Percentiles rank a stretch among this genome's conserved stretches.
Evolutionary conservation across 768 basidiomycete genomes (phyloP).

Genomic region (Leucosporidium scottii): DNA sequence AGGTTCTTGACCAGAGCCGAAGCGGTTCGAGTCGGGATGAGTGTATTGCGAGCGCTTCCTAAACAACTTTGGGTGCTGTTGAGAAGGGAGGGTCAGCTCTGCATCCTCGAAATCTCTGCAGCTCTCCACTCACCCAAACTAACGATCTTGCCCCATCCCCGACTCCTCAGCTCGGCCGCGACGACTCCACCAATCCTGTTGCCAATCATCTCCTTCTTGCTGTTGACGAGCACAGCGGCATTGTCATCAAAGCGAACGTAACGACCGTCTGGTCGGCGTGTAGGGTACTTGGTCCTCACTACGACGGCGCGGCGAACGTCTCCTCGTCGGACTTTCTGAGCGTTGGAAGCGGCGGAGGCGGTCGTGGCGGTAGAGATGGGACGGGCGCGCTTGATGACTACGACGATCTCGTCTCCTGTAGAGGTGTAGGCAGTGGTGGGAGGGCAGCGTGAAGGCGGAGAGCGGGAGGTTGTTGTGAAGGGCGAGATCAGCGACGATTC

Average conservation of each 20-base stretch:
- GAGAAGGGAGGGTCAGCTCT: too few relatives aligned
- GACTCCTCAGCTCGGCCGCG: constrained; percentile 78
- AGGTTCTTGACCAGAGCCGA: too few relatives aligned
- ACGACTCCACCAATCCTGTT: constrained; percentile 92
- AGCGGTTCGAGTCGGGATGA: too few relatives aligned
- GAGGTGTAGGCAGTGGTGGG: background rate
- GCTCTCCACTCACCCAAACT: constrained; percentile 47
- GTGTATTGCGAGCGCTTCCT: too few relatives aligned
- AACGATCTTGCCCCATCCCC: constrained; percentile 91
- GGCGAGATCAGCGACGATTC: background rate
- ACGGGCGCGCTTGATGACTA: constrained; percentile 84
- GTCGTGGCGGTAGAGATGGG: constrained; percentile 54
- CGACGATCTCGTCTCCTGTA: constrained; percentile 85
- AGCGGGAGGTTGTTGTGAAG: background rate
- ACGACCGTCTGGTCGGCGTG: constrained; percentile 79
- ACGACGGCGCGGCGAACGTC: constrained; percentile 95
- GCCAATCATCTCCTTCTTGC: constrained; percentile 91
- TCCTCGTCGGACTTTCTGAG: constrained; percentile 82
- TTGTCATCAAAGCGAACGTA: constrained; percentile 91
- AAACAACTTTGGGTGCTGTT: too few relatives aligned
- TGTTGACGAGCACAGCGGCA: constrained; percentile 85
- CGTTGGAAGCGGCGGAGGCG: constrained; percentile 46
- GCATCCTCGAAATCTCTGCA: too few relatives aligned
- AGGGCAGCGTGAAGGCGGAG: background rate
- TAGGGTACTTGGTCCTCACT: constrained; percentile 81